Conservation (phyloP, 129 eudicot genomes). For the Flaveria ramosissima region DNA sequence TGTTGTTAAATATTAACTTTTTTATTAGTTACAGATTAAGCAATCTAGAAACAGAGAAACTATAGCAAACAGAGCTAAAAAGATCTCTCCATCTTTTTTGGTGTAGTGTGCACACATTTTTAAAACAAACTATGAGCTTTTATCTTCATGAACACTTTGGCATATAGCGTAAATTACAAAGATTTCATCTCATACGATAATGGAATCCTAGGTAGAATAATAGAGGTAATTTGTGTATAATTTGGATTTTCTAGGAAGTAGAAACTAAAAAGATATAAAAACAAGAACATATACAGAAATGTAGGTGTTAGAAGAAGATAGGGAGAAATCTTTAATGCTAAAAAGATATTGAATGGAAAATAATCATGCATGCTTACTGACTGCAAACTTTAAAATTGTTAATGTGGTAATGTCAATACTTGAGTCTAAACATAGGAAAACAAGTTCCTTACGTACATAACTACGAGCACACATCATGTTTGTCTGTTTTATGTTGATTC, state of each 20-base stretch:
- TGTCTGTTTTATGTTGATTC: constrained; percentile 36
- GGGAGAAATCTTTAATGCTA: constrained; percentile 6
- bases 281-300: background rate
- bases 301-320: background rate
- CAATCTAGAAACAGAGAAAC: background rate
- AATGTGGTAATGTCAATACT: background rate
- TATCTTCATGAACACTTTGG: background rate
- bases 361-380: background rate
- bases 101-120: background rate
- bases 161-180: background rate
- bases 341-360: constrained; percentile 1
- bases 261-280: background rate
- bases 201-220: background rate
- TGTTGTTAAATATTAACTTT: background rate
- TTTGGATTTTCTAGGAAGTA: background rate
- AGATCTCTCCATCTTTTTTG: background rate
- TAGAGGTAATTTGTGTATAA: background rate
- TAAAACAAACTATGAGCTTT: background rate
- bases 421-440: background rate
- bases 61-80: background rate
- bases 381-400: background rate
- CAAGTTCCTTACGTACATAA: background rate
- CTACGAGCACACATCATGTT: background rate
- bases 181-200: background rate
- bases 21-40: background rate